phyloP scores from a whole-genome alignment of 495 filamentous ascomycete species.

The Lasiosphaeris hirsuta region DNA sequence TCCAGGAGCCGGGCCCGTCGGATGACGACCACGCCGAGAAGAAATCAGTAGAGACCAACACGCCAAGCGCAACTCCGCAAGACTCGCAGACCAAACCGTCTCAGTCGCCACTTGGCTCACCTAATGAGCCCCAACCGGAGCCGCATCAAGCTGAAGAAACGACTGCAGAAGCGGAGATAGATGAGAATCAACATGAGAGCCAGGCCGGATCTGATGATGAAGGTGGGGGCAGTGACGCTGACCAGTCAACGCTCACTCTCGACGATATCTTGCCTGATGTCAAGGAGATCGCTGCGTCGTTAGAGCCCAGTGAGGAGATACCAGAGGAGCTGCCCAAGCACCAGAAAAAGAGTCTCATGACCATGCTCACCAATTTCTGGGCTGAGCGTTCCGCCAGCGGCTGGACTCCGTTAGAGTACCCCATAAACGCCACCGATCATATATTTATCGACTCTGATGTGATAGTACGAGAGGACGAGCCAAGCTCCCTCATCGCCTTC shows the following conservation, averaged over 20 bases:
- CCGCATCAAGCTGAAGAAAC: constrained; percentile 36
- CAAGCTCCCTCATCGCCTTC: constrained; percentile 92
- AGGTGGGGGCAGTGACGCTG: constrained; percentile 66
- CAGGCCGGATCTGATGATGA: constrained; percentile 66
- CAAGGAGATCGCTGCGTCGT: constrained; percentile 57
- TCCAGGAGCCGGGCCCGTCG: constrained; percentile 73
- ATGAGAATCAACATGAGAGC: constrained; percentile 48
- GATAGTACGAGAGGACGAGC: constrained; percentile 95
- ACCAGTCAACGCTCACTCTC: constrained; percentile 47
- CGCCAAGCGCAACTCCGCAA: constrained; percentile 26
- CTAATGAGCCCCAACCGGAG: constrained; percentile 23
- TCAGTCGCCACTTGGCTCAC: constrained; percentile 21
- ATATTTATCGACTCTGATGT: constrained; percentile 98
- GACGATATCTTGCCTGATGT: constrained; percentile 57
- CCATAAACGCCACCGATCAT: constrained; percentile 81
- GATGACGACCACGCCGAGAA: constrained; percentile 55
- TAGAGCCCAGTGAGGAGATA: constrained; percentile 61
- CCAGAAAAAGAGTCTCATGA: constrained; percentile 86
- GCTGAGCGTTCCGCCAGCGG: constrained; percentile 94
- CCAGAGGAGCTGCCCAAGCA: constrained; percentile 81
- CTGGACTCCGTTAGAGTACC: constrained; percentile 93
- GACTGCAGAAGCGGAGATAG: constrained; percentile 46
- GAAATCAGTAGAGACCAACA: constrained; percentile 20
- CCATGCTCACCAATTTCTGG: constrained; percentile 96
- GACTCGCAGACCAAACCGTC: constrained; percentile 28